These are phyloP conservation scores for Schoenoplectus triqueter DNA, from an alignment of 202 grass and related monocot genomes.

Conservation along the genomic window DNA sequence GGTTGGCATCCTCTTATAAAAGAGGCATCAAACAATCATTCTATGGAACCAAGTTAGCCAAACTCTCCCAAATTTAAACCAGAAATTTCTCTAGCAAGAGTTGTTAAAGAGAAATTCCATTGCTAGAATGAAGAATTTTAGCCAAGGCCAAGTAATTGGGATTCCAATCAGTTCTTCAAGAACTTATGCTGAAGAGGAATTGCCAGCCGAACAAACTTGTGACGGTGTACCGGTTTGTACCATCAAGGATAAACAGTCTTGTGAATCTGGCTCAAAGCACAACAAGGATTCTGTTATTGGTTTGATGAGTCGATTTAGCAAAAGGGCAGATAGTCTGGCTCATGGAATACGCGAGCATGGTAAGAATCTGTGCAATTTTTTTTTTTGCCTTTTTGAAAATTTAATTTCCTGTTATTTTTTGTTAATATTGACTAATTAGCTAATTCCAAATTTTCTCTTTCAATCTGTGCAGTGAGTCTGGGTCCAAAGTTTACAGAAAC, in stretches of 20 bases:
- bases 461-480: conserved; percentile 58
- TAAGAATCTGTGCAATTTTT: conserved; percentile 31
- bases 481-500: conserved; percentile 77
- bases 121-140: conserved; percentile 63
- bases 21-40: conserved; percentile 1
- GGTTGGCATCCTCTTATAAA: conserved; percentile 38
- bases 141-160: conserved; percentile 63
- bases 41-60: conserved; percentile 29
- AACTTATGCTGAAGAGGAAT: conserved; percentile 68
- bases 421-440: neutral
- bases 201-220: conserved; percentile 35
- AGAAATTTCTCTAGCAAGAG: conserved; percentile 33
- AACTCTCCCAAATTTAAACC: conserved; percentile 42
- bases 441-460: neutral
- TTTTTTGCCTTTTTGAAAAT: neutral
- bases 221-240: conserved; percentile 38
- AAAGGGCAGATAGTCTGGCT: conserved; percentile 54
- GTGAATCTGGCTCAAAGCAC: conserved; percentile 29
- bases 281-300: conserved; percentile 34
- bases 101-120: conserved; percentile 15
- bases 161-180: conserved; percentile 58
- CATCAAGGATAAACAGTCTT: conserved; percentile 42
- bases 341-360: conserved; percentile 84
- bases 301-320: conserved; percentile 45
- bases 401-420: neutral